phyloP scores from a whole-genome alignment of 106 monocot genomes.

The Chionographis japonica region DNA sequence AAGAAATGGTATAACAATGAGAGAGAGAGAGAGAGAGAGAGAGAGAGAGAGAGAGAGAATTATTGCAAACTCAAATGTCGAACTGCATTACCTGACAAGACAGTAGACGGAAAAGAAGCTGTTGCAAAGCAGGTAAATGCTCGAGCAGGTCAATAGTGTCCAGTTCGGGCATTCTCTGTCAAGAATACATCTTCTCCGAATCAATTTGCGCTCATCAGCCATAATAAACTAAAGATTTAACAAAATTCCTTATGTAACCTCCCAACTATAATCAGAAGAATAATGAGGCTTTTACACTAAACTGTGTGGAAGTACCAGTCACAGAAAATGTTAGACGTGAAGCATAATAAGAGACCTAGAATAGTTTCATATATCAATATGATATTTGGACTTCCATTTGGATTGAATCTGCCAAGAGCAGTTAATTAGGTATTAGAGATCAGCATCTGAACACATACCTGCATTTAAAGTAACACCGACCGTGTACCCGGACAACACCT shows the following conservation, averaged over 20 bases:
- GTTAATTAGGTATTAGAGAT: not conserved
- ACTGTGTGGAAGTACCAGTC: no score
- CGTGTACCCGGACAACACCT: no score
- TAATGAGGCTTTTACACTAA: no score
- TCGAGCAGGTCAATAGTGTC: constrained; percentile 52
- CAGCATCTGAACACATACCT: no score
- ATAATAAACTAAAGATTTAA: not conserved
- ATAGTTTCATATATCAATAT: not conserved
- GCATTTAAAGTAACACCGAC: not conserved
- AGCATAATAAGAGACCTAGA: not conserved
- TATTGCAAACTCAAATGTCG: not conserved
- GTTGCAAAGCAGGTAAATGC: constrained; percentile 68
- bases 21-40: not conserved
- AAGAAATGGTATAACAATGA: not conserved
- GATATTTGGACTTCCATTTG: not conserved
- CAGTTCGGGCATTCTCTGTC: constrained; percentile 42
- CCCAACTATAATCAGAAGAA: no score
- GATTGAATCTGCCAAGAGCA: not conserved
- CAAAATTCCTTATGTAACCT: no score
- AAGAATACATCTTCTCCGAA: not conserved
- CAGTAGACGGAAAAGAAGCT: constrained; percentile 54
- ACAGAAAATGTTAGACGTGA: not conserved
- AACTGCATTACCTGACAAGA: constrained; percentile 41
- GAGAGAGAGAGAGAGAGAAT: not conserved
- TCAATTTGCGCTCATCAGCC: not conserved